Conservation (phyloP, 2,329 filamentous ascomycete species). For the Lasiodiplodia gonubiensis region DNA sequence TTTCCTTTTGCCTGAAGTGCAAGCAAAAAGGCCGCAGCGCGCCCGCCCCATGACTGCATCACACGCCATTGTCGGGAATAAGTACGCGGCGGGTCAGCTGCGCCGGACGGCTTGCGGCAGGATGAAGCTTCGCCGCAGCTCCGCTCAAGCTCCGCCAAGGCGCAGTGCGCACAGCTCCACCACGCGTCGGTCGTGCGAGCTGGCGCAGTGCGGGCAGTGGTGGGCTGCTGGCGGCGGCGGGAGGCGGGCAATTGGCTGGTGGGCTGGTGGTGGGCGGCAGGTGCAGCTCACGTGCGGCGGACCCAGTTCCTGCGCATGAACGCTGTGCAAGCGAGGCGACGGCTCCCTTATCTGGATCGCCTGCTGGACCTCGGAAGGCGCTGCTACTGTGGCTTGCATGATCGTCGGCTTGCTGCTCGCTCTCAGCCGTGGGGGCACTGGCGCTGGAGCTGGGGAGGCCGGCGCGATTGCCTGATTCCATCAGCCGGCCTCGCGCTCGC, state of each 20-base stretch:
- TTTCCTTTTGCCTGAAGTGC: slow-evolving; percentile 25
- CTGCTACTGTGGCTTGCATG: slow-evolving; percentile 26
- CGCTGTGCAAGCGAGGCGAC: slow-evolving; percentile 17
- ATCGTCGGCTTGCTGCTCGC: slow-evolving; percentile 12
- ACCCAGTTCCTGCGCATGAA: slow-evolving; percentile 23
- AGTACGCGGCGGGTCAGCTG: slow-evolving; percentile 6
- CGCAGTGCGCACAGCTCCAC: background rate
- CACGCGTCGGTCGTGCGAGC: background rate
- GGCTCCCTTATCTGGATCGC: slow-evolving; percentile 19
- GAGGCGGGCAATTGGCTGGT: background rate
- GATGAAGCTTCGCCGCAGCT: slow-evolving; percentile 17
- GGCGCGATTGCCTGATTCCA: slow-evolving; percentile 23
- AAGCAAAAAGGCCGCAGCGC: slow-evolving; percentile 11
- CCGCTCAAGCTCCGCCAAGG: slow-evolving; percentile 23
- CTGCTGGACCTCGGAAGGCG: slow-evolving; percentile 25
- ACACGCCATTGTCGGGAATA: slow-evolving; percentile 19
- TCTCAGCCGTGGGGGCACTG: slow-evolving; percentile 8
- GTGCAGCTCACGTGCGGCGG: slow-evolving; percentile 14
- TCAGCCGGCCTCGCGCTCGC: slow-evolving; percentile 19
- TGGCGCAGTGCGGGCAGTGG: background rate
- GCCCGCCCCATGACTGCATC: slow-evolving; percentile 11
- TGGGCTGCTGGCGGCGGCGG: background rate
- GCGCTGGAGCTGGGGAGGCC: background rate
- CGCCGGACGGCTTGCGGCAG: background rate
- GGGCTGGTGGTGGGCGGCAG: slow-evolving; percentile 4